phyloP scores from a whole-genome alignment of 768 basidiomycete species.

The Termitomyces sp. region DNA sequence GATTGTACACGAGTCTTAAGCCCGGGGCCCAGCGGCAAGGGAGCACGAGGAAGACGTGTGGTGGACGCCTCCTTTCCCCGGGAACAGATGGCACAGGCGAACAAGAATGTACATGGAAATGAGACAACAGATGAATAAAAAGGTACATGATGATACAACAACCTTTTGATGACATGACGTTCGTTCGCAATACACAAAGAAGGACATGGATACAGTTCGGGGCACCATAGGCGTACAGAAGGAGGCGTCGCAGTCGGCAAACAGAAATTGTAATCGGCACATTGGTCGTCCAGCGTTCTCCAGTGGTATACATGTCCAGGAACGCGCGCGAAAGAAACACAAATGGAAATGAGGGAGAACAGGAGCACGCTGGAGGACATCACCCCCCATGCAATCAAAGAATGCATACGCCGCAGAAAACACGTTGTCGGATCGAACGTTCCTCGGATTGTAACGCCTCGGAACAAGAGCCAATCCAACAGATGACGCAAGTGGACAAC shows the following conservation, averaged over 20 bases:
- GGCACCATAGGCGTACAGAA: background rate
- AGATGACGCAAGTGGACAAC: background rate
- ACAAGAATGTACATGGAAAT: background rate
- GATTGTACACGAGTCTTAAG: constrained; percentile 8
- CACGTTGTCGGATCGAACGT: background rate
- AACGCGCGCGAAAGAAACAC: too few relatives aligned
- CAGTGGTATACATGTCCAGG: background rate
- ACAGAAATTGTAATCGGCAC: background rate
- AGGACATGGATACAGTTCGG: background rate
- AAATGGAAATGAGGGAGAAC: background rate
- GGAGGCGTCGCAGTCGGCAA: background rate
- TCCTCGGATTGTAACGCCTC: background rate
- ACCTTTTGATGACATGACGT: background rate
- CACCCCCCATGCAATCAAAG: background rate
- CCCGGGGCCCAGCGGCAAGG: constrained; percentile 13
- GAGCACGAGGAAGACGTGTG: constrained; percentile 8
- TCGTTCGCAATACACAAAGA: background rate
- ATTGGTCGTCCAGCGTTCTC: background rate
- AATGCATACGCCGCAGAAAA: too few relatives aligned
- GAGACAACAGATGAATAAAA: background rate
- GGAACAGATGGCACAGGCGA: constrained; percentile 1
- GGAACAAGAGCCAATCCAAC: background rate
- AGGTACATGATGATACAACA: background rate
- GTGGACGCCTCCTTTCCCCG: background rate
- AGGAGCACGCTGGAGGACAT: background rate